Percentiles rank a stretch among this genome's conserved stretches.
These are phyloP conservation scores for Monosporascus sp. DNA, from an alignment of 2,329 filamentous ascomycete species.

Conservation along the genomic window DNA sequence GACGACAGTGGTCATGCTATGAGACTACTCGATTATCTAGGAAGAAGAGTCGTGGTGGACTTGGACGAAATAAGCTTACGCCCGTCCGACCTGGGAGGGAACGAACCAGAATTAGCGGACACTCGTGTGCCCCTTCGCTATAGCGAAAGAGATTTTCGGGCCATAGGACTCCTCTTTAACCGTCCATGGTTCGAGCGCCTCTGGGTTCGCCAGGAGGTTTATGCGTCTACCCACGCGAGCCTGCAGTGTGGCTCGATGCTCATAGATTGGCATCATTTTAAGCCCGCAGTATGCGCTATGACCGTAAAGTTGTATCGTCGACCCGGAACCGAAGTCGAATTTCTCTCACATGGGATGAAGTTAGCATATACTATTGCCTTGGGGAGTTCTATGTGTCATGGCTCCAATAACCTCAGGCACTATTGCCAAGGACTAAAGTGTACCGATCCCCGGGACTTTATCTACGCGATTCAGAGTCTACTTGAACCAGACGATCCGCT, in stretches of 20 bases:
- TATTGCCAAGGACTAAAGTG: background rate
- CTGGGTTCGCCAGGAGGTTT: background rate
- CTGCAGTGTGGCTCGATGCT: background rate
- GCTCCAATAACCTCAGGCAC: no score
- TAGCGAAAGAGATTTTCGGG: background rate
- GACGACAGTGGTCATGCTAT: constrained; percentile 1
- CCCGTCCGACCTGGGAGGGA: background rate
- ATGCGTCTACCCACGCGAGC: background rate
- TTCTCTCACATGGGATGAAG: accelerated
- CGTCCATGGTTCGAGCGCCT: background rate
- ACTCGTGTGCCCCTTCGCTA: accelerated
- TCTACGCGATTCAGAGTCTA: background rate
- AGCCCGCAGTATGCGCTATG: background rate
- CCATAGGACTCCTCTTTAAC: background rate
- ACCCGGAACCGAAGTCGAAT: background rate
- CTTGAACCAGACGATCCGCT: background rate
- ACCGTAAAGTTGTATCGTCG: accelerated
- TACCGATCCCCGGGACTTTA: background rate
- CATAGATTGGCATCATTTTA: background rate
- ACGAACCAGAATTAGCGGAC: background rate
- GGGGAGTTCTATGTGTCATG: no score
- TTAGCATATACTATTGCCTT: background rate
- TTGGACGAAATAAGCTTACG: accelerated
- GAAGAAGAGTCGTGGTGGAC: background rate
- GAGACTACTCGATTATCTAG: background rate